phyloP scores from a whole-genome alignment of 75 land plant species.

The Gnetum montanum region DNA sequence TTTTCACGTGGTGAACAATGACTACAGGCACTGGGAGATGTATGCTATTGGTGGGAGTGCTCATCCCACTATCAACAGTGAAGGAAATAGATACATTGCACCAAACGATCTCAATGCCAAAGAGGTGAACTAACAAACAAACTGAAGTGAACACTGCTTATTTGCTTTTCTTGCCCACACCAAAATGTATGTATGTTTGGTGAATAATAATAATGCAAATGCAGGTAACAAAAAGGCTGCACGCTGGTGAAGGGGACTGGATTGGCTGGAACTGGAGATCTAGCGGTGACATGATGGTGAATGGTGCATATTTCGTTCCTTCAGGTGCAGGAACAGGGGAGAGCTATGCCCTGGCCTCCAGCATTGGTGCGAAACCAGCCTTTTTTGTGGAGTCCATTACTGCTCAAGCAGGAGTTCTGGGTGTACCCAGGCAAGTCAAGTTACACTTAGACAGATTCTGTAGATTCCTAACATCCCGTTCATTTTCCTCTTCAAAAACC shows the following conservation, averaged over 20 bases:
- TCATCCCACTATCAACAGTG: conserved; percentile 27
- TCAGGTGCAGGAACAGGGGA: conserved; percentile 44
- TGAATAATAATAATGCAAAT: not conserved
- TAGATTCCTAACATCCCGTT: not conserved
- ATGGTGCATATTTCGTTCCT: conserved; percentile 71
- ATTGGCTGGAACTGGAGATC: conserved; percentile 73
- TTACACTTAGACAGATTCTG: too few relatives aligned
- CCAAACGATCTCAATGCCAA: conserved; percentile 10
- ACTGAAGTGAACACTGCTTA: too few relatives aligned
- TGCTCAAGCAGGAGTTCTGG: conserved; percentile 45
- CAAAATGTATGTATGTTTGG: not conserved
- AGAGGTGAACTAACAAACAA: not conserved
- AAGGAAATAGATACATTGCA: conserved; percentile 27
- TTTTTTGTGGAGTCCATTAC: conserved; percentile 33
- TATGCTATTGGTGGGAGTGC: conserved; percentile 37
- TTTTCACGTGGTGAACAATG: conserved; percentile 35
- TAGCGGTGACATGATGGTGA: conserved; percentile 68
- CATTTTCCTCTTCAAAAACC: not conserved
- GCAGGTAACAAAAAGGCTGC: conserved; percentile 78
- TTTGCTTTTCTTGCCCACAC: not conserved
- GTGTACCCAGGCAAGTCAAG: not conserved
- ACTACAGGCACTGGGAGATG: conserved; percentile 25
- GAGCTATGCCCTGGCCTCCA: conserved; percentile 47
- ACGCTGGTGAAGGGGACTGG: conserved; percentile 50
- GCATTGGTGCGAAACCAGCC: conserved; percentile 54